These are phyloP conservation scores for Microbotryomycetes sp. DNA, from an alignment of 1,284 basidiomycete species.

Conservation along the genomic window DNA sequence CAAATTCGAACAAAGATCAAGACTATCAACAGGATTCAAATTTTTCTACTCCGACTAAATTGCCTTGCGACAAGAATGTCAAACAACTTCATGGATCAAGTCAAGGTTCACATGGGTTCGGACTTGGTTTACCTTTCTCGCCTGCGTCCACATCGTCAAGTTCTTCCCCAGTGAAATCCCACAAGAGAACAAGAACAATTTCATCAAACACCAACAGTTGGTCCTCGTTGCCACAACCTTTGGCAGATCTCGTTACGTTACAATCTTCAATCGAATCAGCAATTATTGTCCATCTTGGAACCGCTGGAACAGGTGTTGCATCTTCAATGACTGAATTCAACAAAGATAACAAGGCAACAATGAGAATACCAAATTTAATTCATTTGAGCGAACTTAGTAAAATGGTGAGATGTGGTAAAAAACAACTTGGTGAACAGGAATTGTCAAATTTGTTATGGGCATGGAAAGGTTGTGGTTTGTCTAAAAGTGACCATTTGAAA, in stretches of 20 bases:
- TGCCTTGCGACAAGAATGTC: conserved; percentile 1
- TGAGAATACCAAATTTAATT: conserved; percentile 29
- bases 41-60: conserved; percentile 10
- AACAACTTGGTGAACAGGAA: conserved; percentile 20
- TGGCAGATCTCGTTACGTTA: conserved; percentile 23
- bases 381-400: conserved; percentile 17
- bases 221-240: conserved; percentile 5
- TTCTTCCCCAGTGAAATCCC: background rate
- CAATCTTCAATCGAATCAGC: conserved; percentile 25
- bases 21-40: background rate
- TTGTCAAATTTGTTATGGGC: conserved; percentile 24
- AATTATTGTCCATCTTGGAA: conserved; percentile 29
- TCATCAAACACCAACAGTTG: background rate
- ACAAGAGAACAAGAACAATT: background rate
- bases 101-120: background rate
- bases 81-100: background rate
- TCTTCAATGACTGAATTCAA: conserved; percentile 15
- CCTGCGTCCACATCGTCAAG: background rate
- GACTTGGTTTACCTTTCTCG: conserved; percentile 19
- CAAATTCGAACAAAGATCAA: background rate
- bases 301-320: conserved; percentile 22
- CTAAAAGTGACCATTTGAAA: background rate
- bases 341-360: conserved; percentile 1
- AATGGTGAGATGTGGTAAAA: conserved; percentile 17
- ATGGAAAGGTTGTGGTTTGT: conserved; percentile 22